A percentile compares a stretch with the other conserved stretches of the same genome.
Conservation (phyloP, 306 rosid species). For the Cucurbita argyrosperma region DNA sequence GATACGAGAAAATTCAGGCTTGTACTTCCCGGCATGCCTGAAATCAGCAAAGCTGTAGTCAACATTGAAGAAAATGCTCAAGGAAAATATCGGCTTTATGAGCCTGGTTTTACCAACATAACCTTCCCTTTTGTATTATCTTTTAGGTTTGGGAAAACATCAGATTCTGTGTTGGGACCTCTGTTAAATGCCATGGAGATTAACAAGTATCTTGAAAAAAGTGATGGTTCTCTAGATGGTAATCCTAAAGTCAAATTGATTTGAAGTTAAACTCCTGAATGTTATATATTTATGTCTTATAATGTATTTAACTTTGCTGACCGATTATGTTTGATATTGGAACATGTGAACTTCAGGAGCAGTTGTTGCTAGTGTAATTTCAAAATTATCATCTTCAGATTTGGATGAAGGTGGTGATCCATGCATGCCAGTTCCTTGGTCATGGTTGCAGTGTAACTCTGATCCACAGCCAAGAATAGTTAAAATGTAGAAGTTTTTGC, state of each 20-base stretch:
- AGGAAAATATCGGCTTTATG: slow-evolving; percentile 75
- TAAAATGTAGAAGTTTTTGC: slow-evolving; percentile 45
- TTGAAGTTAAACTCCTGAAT: background rate
- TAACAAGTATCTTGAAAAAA: slow-evolving; percentile 64
- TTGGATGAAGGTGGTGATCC: slow-evolving; percentile 98
- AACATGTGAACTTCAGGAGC: slow-evolving; percentile 39
- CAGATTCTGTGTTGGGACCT: slow-evolving; percentile 80
- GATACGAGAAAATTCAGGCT: slow-evolving; percentile 86
- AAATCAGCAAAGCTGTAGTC: slow-evolving; percentile 61
- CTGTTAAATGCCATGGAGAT: slow-evolving; percentile 93
- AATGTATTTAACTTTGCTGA: background rate
- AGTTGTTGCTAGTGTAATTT: slow-evolving; percentile 38
- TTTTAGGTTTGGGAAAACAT: slow-evolving; percentile 60
- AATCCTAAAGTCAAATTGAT: slow-evolving; percentile 1
- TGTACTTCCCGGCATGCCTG: slow-evolving; percentile 56
- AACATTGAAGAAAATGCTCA: slow-evolving; percentile 90
- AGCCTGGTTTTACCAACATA: slow-evolving; percentile 68
- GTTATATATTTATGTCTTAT: background rate
- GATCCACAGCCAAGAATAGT: slow-evolving; percentile 65
- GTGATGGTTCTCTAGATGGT: slow-evolving; percentile 76
- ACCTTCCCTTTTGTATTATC: slow-evolving; percentile 74
- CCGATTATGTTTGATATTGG: slow-evolving; percentile 15
- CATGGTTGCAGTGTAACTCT: slow-evolving; percentile 79
- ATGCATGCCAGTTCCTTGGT: slow-evolving; percentile 94
- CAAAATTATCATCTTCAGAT: slow-evolving; percentile 42